A percentile compares a stretch with the other conserved stretches of the same genome.
phyloP scores from a whole-genome alignment of 371 early-diverging fungal species.

The Dichotomocladium elegans region DNA sequence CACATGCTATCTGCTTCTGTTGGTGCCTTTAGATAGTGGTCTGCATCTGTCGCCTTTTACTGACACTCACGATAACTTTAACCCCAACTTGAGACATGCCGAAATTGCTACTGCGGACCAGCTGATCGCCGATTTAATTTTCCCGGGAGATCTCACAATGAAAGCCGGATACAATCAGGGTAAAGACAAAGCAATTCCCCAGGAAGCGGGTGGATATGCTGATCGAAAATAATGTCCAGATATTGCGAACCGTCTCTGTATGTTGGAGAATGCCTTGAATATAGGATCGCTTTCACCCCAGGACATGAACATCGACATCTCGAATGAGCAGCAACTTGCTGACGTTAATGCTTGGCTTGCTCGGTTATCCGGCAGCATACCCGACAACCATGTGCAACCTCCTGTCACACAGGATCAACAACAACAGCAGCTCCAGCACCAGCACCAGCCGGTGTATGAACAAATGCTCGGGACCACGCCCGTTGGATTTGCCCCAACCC shows the following conservation, averaged over 20 bases:
- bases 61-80: slow-evolving; percentile 22
- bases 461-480: neutral
- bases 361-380: slow-evolving; percentile 13
- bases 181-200: neutral
- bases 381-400: slow-evolving; percentile 2
- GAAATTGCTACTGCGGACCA: slow-evolving; percentile 7
- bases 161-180: slow-evolving; percentile 21
- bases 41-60: slow-evolving; percentile 21
- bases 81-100: slow-evolving; percentile 10
- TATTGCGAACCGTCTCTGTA: slow-evolving; percentile 30
- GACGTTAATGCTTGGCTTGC: slow-evolving; percentile 40
- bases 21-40: slow-evolving; percentile 1
- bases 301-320: slow-evolving; percentile 26
- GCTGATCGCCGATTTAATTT: slow-evolving; percentile 13
- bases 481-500: neutral
- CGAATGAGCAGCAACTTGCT: slow-evolving; percentile 29
- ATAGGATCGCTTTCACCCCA: slow-evolving; percentile 13
- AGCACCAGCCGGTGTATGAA: neutral
- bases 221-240: slow-evolving; percentile 15
- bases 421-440: neutral
- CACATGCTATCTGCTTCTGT: neutral
- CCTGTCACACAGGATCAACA: neutral
- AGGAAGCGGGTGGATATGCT: neutral
- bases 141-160: slow-evolving; percentile 6
- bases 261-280: slow-evolving; percentile 15